Evolutionary conservation across 768 basidiomycete genomes (phyloP), one percentile per base, ranked within the genome.

Genomic region (Serendipita indica): DNA sequence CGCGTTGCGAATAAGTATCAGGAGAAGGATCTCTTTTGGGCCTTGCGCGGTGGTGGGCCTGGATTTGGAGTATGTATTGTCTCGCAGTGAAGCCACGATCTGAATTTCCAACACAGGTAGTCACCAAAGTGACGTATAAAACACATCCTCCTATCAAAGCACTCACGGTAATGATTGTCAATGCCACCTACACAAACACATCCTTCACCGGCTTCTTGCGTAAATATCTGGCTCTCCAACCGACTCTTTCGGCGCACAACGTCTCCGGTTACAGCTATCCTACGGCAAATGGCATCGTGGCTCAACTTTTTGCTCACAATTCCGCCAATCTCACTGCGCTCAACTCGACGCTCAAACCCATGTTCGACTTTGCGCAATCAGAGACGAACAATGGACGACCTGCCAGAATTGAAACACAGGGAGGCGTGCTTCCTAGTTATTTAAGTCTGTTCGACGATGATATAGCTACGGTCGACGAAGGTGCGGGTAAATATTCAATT

Each of bases 11-110:
- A 58, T 33, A 16, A n/a, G 13, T 54, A 22, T 14, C 39, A 37
- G 46, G 52, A 60, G 5, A 52, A 28, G 35, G 61, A 62, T 41
- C 37, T 62, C 10, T 62, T 62, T 49, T 62, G 61, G 61, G 61
- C 58, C 14, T 25, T 62, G 6, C 59, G 61, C 25, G 61, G 61
- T 2, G 61, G 61, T 22, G 61, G 61, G 12, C 60, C 39, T 13
- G 61, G 35, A 41, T 58, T 58, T 28, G 58, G 58, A 13, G 58
- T 58, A 20, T 20, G 49, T 5, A 16, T 5, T 27, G 16, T 27
- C 22, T 27, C 30, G 22, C 30, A 3, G 30, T 54, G 7, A 3
- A 27, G 20, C 20, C 22, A 5, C 30, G 10, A 22, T n/a, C 10
- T 54, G 6, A 6, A 4, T 3, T 54, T 30, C 7, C 49, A 22